Evolutionary conservation across 208 protist genomes (phyloP).

Genomic region (Angomonas ambiguus): DNA sequence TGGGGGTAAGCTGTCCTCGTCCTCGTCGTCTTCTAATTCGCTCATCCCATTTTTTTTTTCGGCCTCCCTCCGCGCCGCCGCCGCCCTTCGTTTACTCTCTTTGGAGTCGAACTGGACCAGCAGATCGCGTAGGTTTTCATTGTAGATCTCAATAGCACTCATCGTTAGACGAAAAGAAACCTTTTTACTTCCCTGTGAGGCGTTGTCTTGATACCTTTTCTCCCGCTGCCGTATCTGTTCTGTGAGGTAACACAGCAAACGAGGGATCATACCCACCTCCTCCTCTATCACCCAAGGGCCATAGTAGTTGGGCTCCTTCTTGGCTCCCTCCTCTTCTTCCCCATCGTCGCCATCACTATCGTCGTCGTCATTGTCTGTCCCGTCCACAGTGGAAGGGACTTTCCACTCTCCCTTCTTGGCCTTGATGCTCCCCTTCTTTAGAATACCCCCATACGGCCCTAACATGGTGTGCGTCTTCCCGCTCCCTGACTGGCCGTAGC

Average conservation of each 20-base stretch:
- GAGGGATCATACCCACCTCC: constrained; percentile 33
- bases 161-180: constrained; percentile 5
- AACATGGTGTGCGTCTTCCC: constrained; percentile 90
- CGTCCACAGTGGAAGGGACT: no score
- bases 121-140: constrained; percentile 73
- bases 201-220: constrained; percentile 4
- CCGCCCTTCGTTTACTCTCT: not conserved
- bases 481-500: constrained; percentile 90
- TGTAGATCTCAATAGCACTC: constrained; percentile 71
- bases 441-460: constrained; percentile 34
- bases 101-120: constrained; percentile 14
- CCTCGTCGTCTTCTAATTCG: not conserved
- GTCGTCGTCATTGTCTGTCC: constrained; percentile 7
- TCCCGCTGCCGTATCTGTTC: constrained; percentile 20
- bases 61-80: not conserved
- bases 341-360: not conserved
- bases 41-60: constrained; percentile 5
- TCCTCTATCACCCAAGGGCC: constrained; percentile 8
- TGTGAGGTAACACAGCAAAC: constrained; percentile 44
- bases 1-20: not conserved
- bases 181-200: not conserved
- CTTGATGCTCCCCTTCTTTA: not conserved
- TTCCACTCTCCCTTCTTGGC: not conserved
- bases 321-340: constrained; percentile 10
- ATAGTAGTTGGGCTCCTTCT: constrained; percentile 8